Base-by-base conservation (phyloP, 2,329 filamentous ascomycete genomes). In the Colletotrichum neosansevieriae region DNA sequence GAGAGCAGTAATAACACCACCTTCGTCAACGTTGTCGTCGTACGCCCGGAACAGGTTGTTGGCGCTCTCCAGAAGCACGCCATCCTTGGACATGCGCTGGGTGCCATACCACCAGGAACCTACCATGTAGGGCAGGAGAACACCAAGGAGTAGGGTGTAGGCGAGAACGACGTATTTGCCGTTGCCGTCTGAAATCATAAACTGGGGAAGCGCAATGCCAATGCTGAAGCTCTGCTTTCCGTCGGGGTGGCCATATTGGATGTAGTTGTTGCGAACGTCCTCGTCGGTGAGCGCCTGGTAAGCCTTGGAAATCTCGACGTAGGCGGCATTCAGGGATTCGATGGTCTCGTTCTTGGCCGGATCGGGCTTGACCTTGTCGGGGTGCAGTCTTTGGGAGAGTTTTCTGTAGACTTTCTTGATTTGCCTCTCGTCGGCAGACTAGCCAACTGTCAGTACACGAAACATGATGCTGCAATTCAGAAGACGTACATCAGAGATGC, bases 21-120 rank as follows among this genome's bases (percentile, higher is more conserved):
- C 92, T 74, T 93, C 91, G 71, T 93, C 89, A 71, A 96, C 92
- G 71, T 89, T 88, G 62, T 97, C 94, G 72, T 93, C 90, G 81
- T 97, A 99, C 76, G 97, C 94, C 74, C 91, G 91, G 87, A 99
- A 98, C 67, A 99, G 88, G 72, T 94, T 94, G 79, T 97, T 97
- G 73, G 97, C 94, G 79, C 93, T 98, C 77, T 96, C 93, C 77
- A 98, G 91, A 63, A 97, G 85, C 29, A 98, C 92, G 73, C 93
- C 94, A 80, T 99, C 97, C 82, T 95, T 97, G 42, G 96, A 98
- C 80, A 93, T 89, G 74, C 91, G 89, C 80, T 97, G 95, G 38
- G 94, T 97, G 69, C 97, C 96, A 78, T 99, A 99, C 96, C 96
- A 99, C 96, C 96, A 99, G 67, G 92, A 94, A 54, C 96, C 96